Conservation (phyloP, 306 rosid species). For the Acacia melanoxylon region DNA sequence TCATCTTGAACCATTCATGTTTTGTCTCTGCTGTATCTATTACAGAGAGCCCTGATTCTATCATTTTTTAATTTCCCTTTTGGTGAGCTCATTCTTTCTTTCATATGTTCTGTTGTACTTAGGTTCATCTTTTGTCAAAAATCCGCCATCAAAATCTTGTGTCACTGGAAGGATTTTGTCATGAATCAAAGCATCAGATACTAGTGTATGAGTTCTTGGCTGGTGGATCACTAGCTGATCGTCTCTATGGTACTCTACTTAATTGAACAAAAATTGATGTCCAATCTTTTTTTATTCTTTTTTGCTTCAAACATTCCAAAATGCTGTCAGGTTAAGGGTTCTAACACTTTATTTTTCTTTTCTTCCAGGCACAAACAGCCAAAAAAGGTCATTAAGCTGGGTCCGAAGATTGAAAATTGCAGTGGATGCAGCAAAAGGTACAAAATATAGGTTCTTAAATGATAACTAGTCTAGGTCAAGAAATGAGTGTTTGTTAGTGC, state of each 20-base stretch:
- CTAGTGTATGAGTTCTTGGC: slow-evolving; percentile 90
- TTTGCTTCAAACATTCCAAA: slow-evolving; percentile 2
- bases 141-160: slow-evolving; percentile 91
- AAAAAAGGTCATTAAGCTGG: slow-evolving; percentile 75
- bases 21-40: slow-evolving; percentile 33
- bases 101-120: slow-evolving; percentile 11
- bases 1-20: neutral
- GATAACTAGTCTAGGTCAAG: neutral
- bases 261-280: neutral
- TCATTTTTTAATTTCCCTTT: neutral
- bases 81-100: slow-evolving; percentile 20
- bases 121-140: slow-evolving; percentile 82
- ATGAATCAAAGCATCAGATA: slow-evolving; percentile 89
- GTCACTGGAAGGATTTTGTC: slow-evolving; percentile 85
- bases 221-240: slow-evolving; percentile 87
- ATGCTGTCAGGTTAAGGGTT: slow-evolving; percentile 9
- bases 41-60: neutral
- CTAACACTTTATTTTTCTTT: neutral
- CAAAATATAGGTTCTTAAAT: neutral
- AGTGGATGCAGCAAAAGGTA: slow-evolving; percentile 95
- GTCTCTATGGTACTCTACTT: slow-evolving; percentile 70
- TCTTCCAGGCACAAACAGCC: slow-evolving; percentile 58
- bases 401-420: slow-evolving; percentile 92
- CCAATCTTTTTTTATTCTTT: neutral
- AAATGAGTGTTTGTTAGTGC: neutral